Conservation (phyloP, 106 monocot species). For the Dioscorea dumetorum region DNA sequence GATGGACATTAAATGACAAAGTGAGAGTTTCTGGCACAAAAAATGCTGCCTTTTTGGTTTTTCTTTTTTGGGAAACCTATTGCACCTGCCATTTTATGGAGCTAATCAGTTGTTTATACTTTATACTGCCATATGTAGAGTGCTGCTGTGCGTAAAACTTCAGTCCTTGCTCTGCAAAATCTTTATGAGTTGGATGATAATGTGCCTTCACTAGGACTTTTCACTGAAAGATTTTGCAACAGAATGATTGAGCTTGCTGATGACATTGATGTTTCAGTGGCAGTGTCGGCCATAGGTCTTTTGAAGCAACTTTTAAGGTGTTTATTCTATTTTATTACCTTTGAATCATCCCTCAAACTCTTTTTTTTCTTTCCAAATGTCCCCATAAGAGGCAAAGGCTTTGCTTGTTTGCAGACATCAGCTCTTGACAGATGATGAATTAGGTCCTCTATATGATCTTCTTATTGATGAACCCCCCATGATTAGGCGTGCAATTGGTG, state of each 20-base stretch:
- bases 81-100: background rate
- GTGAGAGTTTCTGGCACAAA: constrained; percentile 25
- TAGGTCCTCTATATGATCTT: constrained; percentile 95
- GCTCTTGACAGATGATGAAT: constrained; percentile 85
- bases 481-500: constrained; percentile 95
- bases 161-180: constrained; percentile 67
- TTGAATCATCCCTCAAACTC: background rate
- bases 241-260: constrained; percentile 99
- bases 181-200: constrained; percentile 93
- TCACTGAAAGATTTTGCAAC: constrained; percentile 90
- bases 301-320: constrained; percentile 86
- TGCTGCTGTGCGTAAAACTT: constrained; percentile 86
- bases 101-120: constrained; percentile 9
- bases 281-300: constrained; percentile 89
- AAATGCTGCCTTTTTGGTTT: background rate
- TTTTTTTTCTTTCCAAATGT: background rate
- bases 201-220: constrained; percentile 93
- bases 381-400: background rate
- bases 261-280: constrained; percentile 88
- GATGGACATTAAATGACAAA: constrained; percentile 98
- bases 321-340: background rate
- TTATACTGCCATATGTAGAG: constrained; percentile 38
- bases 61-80: background rate
- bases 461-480: constrained; percentile 95
- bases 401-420: constrained; percentile 70